Evolutionary conservation across 2,329 filamentous ascomycete genomes (phyloP), one percentile per base, ranked within the genome.

Genomic region (Neocucurbitaria cava): DNA sequence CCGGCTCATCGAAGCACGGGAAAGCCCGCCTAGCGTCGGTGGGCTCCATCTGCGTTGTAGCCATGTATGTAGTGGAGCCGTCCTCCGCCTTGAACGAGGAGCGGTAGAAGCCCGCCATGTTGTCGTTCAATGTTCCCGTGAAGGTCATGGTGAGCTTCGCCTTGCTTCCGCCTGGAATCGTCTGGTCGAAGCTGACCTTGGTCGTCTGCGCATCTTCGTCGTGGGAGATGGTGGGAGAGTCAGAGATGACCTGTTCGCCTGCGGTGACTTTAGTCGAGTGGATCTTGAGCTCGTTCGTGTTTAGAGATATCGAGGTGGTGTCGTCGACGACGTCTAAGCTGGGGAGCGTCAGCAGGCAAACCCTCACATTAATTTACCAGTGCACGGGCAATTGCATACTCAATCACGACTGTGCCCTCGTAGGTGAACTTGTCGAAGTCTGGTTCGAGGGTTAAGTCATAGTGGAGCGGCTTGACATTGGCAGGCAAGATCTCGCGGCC

Each of bases 71-170:
- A 54, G 89, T 87, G 56, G 86, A 86, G 35, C 94, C 94, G 70
- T 95, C 87, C 44, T 85, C 79, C 57, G 87, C 88, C 82, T 95
- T 96, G 83, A 94, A 98, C 6, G 92, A 96, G 1, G 92, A 96
- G 54, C 94, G 87, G 79, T 98, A 98, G 84, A 98, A 98, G 43
- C 94, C 94, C 44, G 93, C 93, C 92, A 98, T 96, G 79, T 95
- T 94, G 75, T 96, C 91, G 76, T 96, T 96, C 69, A 96, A 80
- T 39, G 82, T 84, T 36, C 92, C 92, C 9, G 85, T 88, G 77
- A 96, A 96, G 64, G 85, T 88, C 68, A 92, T 86, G 70, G 88
- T 87, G 58, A 96, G 78, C 77, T 88, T 87, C 18, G 90, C 91
- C 81, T 92, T 93, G 69, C 85, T 83, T 21, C 90, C 92, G 59